Conservation (phyloP, 805 yeast genomes). For the Candida coleopterorum region DNA sequence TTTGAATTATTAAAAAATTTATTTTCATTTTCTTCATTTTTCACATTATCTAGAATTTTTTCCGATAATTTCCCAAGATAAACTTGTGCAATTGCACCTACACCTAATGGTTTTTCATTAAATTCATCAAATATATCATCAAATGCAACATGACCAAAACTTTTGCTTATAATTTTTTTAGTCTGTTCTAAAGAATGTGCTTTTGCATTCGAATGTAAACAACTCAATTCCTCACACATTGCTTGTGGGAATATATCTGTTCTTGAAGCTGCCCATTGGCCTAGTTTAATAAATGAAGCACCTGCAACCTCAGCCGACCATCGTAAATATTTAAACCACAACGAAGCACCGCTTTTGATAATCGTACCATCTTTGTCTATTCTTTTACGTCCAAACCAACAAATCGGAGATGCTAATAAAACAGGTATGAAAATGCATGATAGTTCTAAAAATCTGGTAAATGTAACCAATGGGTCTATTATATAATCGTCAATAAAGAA, state of each 20-base stretch:
- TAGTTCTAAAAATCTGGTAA: conserved; percentile 66
- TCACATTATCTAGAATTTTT: conserved; percentile 35
- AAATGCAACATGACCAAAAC: conserved; percentile 53
- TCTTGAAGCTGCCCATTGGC: conserved; percentile 99
- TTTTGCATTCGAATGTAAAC: conserved; percentile 77
- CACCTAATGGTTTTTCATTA: conserved; percentile 74
- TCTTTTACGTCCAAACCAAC: conserved; percentile 46
- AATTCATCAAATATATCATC: conserved; percentile 82
- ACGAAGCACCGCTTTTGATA: conserved; percentile 50
- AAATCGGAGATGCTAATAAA: conserved; percentile 59
- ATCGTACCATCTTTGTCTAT: conserved; percentile 23
- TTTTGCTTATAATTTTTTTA: conserved; percentile 47
- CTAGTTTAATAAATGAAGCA: conserved; percentile 85
- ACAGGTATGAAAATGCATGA: conserved; percentile 67
- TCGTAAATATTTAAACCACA: conserved; percentile 69
- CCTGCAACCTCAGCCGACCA: conserved; percentile 79
- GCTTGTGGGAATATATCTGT: conserved; percentile 84
- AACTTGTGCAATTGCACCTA: conserved; percentile 99
- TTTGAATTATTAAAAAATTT: conserved; percentile 8
- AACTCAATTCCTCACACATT: conserved; percentile 70
- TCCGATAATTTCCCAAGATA: conserved; percentile 64
- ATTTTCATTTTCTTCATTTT: conserved; percentile 19
- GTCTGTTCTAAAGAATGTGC: conserved; percentile 67
- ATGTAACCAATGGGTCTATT: conserved; percentile 65
- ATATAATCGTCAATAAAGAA: conserved; percentile 50